Conservation (phyloP, 805 yeast genomes). For the Candida ponderosae region DNA sequence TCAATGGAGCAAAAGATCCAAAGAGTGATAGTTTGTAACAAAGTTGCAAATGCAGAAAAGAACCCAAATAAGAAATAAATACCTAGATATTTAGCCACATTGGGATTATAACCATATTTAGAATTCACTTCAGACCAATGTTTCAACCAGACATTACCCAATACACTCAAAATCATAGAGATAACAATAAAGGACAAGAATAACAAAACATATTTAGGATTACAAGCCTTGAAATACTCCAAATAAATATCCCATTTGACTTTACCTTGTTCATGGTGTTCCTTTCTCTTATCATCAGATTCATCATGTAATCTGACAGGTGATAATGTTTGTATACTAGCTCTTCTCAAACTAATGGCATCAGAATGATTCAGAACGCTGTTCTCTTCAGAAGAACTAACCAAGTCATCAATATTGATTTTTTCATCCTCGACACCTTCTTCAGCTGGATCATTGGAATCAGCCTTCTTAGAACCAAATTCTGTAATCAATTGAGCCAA, state of each 20-base stretch:
- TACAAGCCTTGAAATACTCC: slow-evolving; percentile 85
- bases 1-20: slow-evolving; percentile 79
- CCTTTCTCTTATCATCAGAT: slow-evolving; percentile 34
- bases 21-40: slow-evolving; percentile 59
- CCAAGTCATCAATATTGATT: slow-evolving; percentile 22
- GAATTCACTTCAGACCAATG: slow-evolving; percentile 95
- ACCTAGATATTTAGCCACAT: slow-evolving; percentile 62
- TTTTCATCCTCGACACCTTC: slow-evolving; percentile 9
- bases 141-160: slow-evolving; percentile 86
- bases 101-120: slow-evolving; percentile 58
- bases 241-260: slow-evolving; percentile 82
- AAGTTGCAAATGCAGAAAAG: slow-evolving; percentile 48
- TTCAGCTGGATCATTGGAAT: slow-evolving; percentile 13
- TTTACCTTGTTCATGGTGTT: slow-evolving; percentile 86
- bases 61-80: slow-evolving; percentile 73
- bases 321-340: slow-evolving; percentile 47
- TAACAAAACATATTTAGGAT: slow-evolving; percentile 51
- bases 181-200: slow-evolving; percentile 49
- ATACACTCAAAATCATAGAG: slow-evolving; percentile 54
- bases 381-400: slow-evolving; percentile 17
- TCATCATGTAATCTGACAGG: slow-evolving; percentile 25
- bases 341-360: slow-evolving; percentile 45
- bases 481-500: slow-evolving; percentile 50
- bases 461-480: slow-evolving; percentile 43
- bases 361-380: slow-evolving; percentile 22